Evolutionary conservation across 306 rosid genomes (phyloP).

Genomic region (Malus sylvestris): DNA sequence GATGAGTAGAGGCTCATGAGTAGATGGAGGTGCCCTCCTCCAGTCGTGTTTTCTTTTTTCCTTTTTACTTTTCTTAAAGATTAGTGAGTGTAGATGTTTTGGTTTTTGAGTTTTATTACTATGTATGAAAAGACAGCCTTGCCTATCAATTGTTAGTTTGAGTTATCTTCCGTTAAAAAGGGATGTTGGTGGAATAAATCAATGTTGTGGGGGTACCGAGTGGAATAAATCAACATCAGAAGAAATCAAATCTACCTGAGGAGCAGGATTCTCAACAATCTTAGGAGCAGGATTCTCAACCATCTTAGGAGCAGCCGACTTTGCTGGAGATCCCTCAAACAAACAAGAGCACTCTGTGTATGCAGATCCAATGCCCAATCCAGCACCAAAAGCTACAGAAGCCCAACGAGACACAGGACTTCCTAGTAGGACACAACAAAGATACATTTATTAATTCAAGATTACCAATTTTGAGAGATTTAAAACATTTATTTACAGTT

Average conservation of each 20-base stretch:
- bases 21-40: background rate
- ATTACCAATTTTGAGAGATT: background rate
- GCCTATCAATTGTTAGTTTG: background rate
- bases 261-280: slow-evolving; percentile 9
- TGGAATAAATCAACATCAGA: background rate
- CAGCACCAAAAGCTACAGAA: slow-evolving; percentile 84
- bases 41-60: background rate
- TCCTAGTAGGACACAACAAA: slow-evolving; percentile 34
- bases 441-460: background rate
- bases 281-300: slow-evolving; percentile 23
- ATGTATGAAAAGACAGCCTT: background rate
- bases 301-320: slow-evolving; percentile 24
- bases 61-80: background rate
- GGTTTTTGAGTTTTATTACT: background rate
- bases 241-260: slow-evolving; percentile 23
- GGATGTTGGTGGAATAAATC: background rate
- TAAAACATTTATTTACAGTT: background rate
- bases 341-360: slow-evolving; percentile 60
- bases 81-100: background rate
- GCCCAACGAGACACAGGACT: slow-evolving; percentile 90
- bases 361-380: slow-evolving; percentile 79
- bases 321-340: slow-evolving; percentile 54
- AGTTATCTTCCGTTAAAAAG: background rate
- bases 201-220: background rate
- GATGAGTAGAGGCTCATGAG: background rate